Percentiles rank a stretch among this genome's conserved stretches.
These are phyloP conservation scores for Ceriops decandra DNA, from an alignment of 345 rosid genomes.

Conservation along the genomic window DNA sequence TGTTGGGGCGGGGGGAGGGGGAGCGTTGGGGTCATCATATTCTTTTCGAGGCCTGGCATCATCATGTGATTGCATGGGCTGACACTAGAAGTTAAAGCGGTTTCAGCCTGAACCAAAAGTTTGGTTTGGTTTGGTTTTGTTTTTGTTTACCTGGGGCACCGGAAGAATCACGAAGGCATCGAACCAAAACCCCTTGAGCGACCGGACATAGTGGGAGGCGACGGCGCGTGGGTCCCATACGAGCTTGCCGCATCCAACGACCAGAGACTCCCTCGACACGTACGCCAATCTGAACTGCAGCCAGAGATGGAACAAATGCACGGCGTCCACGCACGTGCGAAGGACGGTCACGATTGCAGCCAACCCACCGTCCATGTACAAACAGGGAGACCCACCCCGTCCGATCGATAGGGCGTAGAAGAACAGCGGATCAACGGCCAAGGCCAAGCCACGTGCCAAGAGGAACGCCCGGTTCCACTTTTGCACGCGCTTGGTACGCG, in stretches of 20 bases:
- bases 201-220: slow-evolving; percentile 58
- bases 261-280: slow-evolving; percentile 76
- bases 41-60: background rate
- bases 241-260: slow-evolving; percentile 86
- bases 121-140: too few relatives aligned
- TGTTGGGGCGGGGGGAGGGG: background rate
- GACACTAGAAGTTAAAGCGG: too few relatives aligned
- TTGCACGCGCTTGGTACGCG: slow-evolving; percentile 67
- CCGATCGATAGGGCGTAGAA: slow-evolving; percentile 71
- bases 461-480: slow-evolving; percentile 68
- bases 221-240: slow-evolving; percentile 86
- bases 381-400: slow-evolving; percentile 56
- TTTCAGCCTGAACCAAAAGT: too few relatives aligned
- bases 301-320: slow-evolving; percentile 72
- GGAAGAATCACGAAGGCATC: slow-evolving; percentile 86
- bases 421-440: slow-evolving; percentile 79
- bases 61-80: background rate
- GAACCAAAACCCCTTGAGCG: slow-evolving; percentile 82
- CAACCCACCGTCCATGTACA: slow-evolving; percentile 69
- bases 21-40: background rate
- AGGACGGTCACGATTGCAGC: slow-evolving; percentile 64
- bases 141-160: slow-evolving; percentile 63
- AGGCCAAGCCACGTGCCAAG: slow-evolving; percentile 69
- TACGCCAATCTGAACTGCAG: slow-evolving; percentile 81
- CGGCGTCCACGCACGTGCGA: slow-evolving; percentile 63